These are phyloP conservation scores for Heritiera fomes DNA, from an alignment of 345 rosid species.

Conservation along the genomic window DNA sequence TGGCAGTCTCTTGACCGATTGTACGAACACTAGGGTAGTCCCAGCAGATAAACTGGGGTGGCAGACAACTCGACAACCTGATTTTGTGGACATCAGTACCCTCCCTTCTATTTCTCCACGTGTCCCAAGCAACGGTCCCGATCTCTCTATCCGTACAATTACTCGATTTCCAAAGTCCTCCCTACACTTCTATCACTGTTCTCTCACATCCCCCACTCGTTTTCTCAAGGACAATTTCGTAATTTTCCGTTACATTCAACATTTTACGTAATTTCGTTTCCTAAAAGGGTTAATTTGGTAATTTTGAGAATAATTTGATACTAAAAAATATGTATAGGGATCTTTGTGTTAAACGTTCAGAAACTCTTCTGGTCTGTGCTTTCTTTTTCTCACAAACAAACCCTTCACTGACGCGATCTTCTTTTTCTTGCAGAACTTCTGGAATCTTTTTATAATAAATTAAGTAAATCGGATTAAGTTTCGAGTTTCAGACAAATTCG, in stretches of 20 bases:
- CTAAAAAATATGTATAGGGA: constrained; percentile 31
- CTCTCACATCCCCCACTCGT: too few species aligned
- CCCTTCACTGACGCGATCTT: not conserved
- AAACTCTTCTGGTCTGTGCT: constrained; percentile 2
- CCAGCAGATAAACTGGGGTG: constrained; percentile 56
- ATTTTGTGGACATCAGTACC: constrained; percentile 56
- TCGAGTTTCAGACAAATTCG: not conserved
- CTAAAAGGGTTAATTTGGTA: constrained; percentile 23
- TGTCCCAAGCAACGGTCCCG: constrained; percentile 35
- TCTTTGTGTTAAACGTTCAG: constrained; percentile 40
- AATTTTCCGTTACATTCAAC: not conserved
- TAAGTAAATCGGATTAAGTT: not conserved
- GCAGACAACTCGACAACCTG: constrained; percentile 78
- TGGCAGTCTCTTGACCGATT: constrained; percentile 44
- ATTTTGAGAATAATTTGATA: not conserved
- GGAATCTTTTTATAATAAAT: not conserved
- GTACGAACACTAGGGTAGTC: constrained; percentile 30
- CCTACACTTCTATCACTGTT: constrained; percentile 7
- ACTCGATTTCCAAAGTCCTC: not conserved
- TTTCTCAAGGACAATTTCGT: constrained; percentile 17
- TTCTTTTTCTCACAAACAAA: not conserved
- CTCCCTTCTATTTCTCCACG: constrained; percentile 44
- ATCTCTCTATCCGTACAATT: constrained; percentile 26
- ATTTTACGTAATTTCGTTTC: not conserved
- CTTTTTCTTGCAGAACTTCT: not conserved